Evolutionary conservation across 345 rosid genomes (phyloP).

Genomic region (Microthlaspi erraticum): DNA sequence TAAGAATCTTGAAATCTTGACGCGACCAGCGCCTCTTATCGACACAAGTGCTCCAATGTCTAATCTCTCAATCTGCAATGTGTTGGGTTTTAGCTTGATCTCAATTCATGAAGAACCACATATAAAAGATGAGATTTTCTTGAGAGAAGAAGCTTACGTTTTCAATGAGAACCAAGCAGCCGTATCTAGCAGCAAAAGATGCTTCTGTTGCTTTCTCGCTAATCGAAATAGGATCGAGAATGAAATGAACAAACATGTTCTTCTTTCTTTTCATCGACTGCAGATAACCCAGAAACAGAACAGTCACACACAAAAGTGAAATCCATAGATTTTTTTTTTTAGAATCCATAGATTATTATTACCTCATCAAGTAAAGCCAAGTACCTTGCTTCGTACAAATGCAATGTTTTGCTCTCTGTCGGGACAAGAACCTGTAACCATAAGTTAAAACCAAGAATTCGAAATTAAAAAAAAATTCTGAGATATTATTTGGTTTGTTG

Average conservation of each 20-base stretch:
- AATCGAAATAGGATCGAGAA: slow-evolving; percentile 70
- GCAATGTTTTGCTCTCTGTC: slow-evolving; percentile 73
- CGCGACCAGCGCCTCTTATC: slow-evolving; percentile 72
- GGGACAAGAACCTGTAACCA: slow-evolving; percentile 70
- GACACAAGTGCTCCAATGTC: slow-evolving; percentile 79
- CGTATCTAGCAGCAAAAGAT: slow-evolving; percentile 80
- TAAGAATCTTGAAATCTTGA: slow-evolving; percentile 55
- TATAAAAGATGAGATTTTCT: not conserved
- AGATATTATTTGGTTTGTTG: not conserved
- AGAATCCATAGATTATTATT: not conserved
- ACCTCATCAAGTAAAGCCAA: slow-evolving; percentile 81
- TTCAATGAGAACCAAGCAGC: slow-evolving; percentile 74
- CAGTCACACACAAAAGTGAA: not conserved
- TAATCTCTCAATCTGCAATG: slow-evolving; percentile 63
- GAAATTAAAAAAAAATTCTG: not conserved
- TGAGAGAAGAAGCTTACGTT: slow-evolving; percentile 56
- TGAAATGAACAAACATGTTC: slow-evolving; percentile 77
- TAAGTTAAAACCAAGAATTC: not conserved
- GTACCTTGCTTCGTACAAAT: slow-evolving; percentile 80
- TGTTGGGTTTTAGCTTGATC: slow-evolving; percentile 5
- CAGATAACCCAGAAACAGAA: slow-evolving; percentile 28
- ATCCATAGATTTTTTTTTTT: not conserved
- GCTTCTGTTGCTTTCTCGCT: slow-evolving; percentile 63
- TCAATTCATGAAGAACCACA: not conserved
- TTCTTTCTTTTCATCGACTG: slow-evolving; percentile 64